A percentile compares a stretch with the other conserved stretches of the same genome.
phyloP scores from a whole-genome alignment of 257 asterid species.

The Verbena officinalis region DNA sequence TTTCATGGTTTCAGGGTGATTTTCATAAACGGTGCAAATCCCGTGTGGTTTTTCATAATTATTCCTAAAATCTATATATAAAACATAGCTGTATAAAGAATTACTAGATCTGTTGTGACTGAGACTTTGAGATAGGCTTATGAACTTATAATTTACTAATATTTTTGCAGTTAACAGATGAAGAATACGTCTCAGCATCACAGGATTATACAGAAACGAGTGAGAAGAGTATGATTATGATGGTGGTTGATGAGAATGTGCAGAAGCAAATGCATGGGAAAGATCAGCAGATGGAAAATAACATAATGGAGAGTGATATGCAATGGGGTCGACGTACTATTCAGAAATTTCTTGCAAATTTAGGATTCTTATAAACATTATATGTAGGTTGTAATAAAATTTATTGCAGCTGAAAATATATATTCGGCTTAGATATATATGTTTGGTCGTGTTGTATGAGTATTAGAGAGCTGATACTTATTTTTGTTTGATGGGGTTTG shows the following conservation, averaged over 20 bases:
- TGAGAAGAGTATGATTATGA: too few species aligned
- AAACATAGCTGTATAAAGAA: too few species aligned
- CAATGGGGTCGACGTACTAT: slow-evolving; percentile 69
- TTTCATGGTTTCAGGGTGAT: too few species aligned
- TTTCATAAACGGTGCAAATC: too few species aligned
- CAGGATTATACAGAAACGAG: slow-evolving; percentile 22
- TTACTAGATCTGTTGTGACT: too few species aligned
- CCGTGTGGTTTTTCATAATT: too few species aligned
- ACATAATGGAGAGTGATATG: slow-evolving; percentile 36
- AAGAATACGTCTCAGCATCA: slow-evolving; percentile 24
- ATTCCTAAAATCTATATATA: too few species aligned
- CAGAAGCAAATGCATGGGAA: slow-evolving; percentile 17
- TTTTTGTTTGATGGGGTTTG: slow-evolving; percentile 17
- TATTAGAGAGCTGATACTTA: neutral
- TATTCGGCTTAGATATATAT: neutral
- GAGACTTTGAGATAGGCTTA: too few species aligned
- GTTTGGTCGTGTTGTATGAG: slow-evolving; percentile 19
- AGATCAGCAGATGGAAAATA: slow-evolving; percentile 1
- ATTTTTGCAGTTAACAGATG: slow-evolving; percentile 41
- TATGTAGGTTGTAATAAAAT: too few species aligned
- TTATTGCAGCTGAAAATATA: neutral
- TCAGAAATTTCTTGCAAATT: slow-evolving; percentile 50
- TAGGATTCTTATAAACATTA: slow-evolving; percentile 44
- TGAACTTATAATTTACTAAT: neutral
- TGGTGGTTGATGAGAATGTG: slow-evolving; percentile 22